phyloP scores from a whole-genome alignment of 106 monocot species.

The Agapanthus africanus region DNA sequence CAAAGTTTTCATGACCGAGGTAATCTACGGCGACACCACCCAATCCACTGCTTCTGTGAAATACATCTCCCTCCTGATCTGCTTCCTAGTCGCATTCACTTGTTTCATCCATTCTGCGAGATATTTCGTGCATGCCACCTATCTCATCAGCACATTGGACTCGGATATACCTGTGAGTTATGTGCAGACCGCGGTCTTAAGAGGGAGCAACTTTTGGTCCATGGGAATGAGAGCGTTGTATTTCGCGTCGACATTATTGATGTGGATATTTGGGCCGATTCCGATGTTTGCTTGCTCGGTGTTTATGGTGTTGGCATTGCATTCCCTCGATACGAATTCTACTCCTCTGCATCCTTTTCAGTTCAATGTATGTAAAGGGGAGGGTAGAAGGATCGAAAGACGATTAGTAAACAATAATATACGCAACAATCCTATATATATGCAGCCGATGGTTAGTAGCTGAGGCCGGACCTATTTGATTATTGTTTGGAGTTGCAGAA shows the following conservation, averaged over 20 bases:
- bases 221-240: constrained; percentile 51
- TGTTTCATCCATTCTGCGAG: constrained; percentile 67
- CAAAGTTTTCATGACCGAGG: constrained; percentile 34
- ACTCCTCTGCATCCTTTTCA: constrained; percentile 34
- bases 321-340: constrained; percentile 52
- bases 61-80: constrained; percentile 57
- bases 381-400: neutral
- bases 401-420: too few relatives aligned
- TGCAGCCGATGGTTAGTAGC: too few relatives aligned
- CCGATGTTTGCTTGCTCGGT: constrained; percentile 65
- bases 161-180: constrained; percentile 64
- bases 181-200: constrained; percentile 44
- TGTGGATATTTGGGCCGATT: constrained; percentile 80
- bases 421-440: too few relatives aligned
- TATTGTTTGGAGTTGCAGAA: too few relatives aligned
- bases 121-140: constrained; percentile 73
- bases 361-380: neutral
- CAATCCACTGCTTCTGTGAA: constrained; percentile 47
- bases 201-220: constrained; percentile 67
- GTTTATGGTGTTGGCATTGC: constrained; percentile 35
- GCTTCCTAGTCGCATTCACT: constrained; percentile 64
- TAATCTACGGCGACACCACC: constrained; percentile 54
- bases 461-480: too few relatives aligned
- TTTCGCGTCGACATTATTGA: constrained; percentile 52
- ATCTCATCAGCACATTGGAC: constrained; percentile 50